phyloP scores from a whole-genome alignment of 805 yeast genomes.

The Zygosaccharomyces bisporus region DNA sequence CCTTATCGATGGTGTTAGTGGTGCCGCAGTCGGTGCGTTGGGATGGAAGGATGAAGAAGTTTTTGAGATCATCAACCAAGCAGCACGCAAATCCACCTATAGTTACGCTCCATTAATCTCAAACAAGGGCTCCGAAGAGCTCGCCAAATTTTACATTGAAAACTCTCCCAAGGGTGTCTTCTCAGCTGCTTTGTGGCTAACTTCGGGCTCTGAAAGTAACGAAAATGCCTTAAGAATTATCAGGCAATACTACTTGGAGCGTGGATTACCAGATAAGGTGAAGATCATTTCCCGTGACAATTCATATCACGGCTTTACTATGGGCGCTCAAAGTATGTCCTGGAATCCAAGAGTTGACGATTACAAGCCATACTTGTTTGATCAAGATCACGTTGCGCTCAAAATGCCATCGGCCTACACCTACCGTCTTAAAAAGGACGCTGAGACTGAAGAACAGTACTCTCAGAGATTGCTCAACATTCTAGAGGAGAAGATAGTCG shows the following conservation, averaged over 20 bases:
- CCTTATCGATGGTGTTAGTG: conserved; percentile 44
- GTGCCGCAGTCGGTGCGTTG: conserved; percentile 51
- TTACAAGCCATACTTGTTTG: conserved; percentile 30
- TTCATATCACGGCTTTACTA: conserved; percentile 50
- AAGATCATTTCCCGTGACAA: conserved; percentile 42
- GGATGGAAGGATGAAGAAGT: conserved; percentile 42
- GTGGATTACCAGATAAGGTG: conserved; percentile 40
- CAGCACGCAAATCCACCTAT: conserved; percentile 38
- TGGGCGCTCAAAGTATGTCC: conserved; percentile 42
- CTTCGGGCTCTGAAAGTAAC: conserved; percentile 65
- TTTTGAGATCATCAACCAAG: conserved; percentile 38
- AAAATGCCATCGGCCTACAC: conserved; percentile 36
- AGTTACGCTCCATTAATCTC: conserved; percentile 35
- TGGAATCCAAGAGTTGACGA: conserved; percentile 37
- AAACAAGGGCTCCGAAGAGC: conserved; percentile 41
- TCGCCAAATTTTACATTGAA: conserved; percentile 42
- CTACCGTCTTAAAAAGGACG: conserved; percentile 30
- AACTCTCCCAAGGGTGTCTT: conserved; percentile 41
- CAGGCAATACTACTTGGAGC: conserved; percentile 44
- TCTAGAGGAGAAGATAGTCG: conserved; percentile 41
- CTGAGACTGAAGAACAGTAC: conserved; percentile 42
- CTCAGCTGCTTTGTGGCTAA: conserved; percentile 44
- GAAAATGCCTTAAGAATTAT: conserved; percentile 63
- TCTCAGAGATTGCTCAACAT: conserved; percentile 38
- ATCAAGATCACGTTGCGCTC: conserved; percentile 22